Evolutionary conservation across 2,329 filamentous ascomycete species (phyloP).

Genomic region (Rachicladosporium sp.): DNA sequence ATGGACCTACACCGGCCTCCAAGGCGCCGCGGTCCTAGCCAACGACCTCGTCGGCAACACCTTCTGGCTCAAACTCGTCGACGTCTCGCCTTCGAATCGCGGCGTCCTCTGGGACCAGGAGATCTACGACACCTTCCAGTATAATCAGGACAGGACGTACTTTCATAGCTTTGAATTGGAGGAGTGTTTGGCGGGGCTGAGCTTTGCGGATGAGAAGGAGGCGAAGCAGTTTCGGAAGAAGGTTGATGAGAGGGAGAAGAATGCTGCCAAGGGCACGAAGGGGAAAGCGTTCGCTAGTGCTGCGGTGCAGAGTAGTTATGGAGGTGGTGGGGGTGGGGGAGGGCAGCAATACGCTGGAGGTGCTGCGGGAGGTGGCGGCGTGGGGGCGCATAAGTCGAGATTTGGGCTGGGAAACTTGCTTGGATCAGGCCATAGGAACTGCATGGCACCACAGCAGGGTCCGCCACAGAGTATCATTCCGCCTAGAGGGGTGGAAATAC

Average conservation of each 20-base stretch:
- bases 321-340: constrained; percentile 7
- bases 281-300: constrained; percentile 56
- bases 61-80: constrained; percentile 95
- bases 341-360: constrained; percentile 4
- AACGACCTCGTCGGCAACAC: constrained; percentile 93
- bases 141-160: constrained; percentile 94
- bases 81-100: constrained; percentile 72
- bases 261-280: constrained; percentile 76
- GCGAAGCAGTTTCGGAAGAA: constrained; percentile 96
- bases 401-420: constrained; percentile 40
- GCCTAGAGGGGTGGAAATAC: constrained; percentile 28
- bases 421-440: constrained; percentile 36
- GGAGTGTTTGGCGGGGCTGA: constrained; percentile 77
- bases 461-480: constrained; percentile 40
- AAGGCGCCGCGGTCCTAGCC: constrained; percentile 80
- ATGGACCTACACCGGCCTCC: constrained; percentile 92
- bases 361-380: constrained; percentile 20
- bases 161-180: constrained; percentile 97
- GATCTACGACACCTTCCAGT: constrained; percentile 86
- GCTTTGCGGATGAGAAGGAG: constrained; percentile 94
- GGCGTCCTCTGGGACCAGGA: constrained; percentile 97
- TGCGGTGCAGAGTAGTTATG: constrained; percentile 24
- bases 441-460: constrained; percentile 26
- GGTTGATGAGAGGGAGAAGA: constrained; percentile 91
- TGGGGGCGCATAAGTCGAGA: constrained; percentile 31